These are phyloP conservation scores for Bipolaris sorokiniana DNA, from an alignment of 2,329 filamentous ascomycete species.

Conservation along the genomic window DNA sequence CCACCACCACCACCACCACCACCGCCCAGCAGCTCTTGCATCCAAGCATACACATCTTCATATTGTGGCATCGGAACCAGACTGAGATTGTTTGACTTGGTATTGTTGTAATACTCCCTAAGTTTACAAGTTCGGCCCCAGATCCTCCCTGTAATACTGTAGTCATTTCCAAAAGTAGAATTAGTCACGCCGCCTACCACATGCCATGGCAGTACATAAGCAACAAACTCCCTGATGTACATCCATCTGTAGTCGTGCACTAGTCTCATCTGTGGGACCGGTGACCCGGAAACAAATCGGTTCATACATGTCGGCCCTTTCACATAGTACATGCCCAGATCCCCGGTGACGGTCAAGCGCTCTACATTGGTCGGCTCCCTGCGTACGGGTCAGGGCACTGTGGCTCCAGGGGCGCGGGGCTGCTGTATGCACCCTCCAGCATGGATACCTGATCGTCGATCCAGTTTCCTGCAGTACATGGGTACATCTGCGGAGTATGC, in stretches of 20 bases:
- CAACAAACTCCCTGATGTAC: not conserved
- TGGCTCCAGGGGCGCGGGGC: not conserved
- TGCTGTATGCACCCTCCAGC: not conserved
- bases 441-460: not conserved
- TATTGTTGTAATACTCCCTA: not conserved
- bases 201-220: not conserved
- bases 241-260: not conserved
- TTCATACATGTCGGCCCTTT: not conserved
- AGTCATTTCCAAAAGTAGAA: not conserved
- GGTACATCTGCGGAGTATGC: not conserved
- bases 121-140: not conserved
- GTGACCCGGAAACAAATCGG: not conserved
- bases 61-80: not conserved
- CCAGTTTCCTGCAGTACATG: not conserved
- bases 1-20: not conserved
- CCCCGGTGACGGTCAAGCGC: not conserved
- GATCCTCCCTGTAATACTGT: not conserved
- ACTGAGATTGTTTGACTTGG: not conserved
- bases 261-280: not conserved
- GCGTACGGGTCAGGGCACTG: constrained; percentile 1
- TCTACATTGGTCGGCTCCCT: constrained; percentile 2
- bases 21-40: not conserved
- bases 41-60: not conserved
- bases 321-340: not conserved
- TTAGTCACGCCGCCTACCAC: not conserved